Base-by-base conservation (phyloP, 179 eudicot genomes). In the Heliamphora ciliata region DNA sequence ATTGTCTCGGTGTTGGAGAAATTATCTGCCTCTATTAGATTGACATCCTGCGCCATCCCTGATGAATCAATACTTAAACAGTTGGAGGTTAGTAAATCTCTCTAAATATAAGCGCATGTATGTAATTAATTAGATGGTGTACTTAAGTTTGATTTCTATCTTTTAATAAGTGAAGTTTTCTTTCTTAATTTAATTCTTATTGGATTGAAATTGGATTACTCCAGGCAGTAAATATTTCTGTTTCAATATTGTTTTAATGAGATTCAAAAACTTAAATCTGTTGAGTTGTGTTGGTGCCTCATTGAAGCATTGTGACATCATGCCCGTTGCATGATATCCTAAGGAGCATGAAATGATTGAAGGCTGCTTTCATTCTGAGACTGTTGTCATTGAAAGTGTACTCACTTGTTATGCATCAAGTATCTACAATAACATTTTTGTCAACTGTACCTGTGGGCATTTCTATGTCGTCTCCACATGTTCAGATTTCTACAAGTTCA, bases 1-100 rank as follows among this genome's bases (percentile, higher is more conserved):
- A 88, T 88, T 74, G 56, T 88, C 70, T 68, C 93, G 2, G 83
- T 92, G 79, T 51, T 91, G 77, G 97, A 94, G 70, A 93, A 92
- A 76, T 82, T 90, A 77, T 86, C 89, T 68, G 89, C 86, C 82
- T 87, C 97, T 70, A 61, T 85, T 68, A 81, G 82, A 46, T 79
- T 96, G 83, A 88, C 88, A 51, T 84, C 78, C 71, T 94, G 99
- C 83, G 76, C 91, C 86, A 86, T 96, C 81, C 92, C 92, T 51
- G 92, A 93, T 74, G 96, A 94, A 84, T 81, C 87, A 75, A 79
- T 84, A 14, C 79, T 92, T 78, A 88, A 89, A 79, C 90, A 86
- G 76, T 67, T 91, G 77, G 89, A 91, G 94, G 99, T 94, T 84
- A 83, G 83, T 82, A 52, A 69, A 46, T 68, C 11, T 52, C 65